Evolutionary conservation across 1,139 yeast genomes (phyloP), one percentile per base, ranked within the genome.

Genomic region (Blastobotrys elegans): DNA sequence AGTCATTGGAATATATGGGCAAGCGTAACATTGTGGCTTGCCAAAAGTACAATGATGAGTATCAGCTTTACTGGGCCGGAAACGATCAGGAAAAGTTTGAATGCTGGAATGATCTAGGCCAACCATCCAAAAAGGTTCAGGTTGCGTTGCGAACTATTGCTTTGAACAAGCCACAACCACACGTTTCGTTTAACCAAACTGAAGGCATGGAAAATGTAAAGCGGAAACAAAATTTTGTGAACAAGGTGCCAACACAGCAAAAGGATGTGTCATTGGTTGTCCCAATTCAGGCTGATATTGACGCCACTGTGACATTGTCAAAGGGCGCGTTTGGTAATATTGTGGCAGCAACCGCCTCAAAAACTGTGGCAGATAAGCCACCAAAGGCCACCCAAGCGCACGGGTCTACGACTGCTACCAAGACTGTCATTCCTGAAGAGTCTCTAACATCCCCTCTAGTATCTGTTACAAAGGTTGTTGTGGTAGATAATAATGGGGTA

Each of bases 1-100:
- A 43, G 30, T 18, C 14, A 4, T 22, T 43, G 22, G 41, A 26
- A 10, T 36, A 18, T 16, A 17, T 24, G 18, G 41, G 41, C n/a
- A 30, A 26, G 13, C 4, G 17, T 2, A 18, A 29, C 18, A 30
- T 16, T 18, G 35, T 43, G 26, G 46, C 37, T 7, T 43, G 46
- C 17, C n/a, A n/a, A 11, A 36, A 43, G 36, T 31, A 36, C 36
- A 13, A 29, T 20, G 5, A 43, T n/a, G 46, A 36, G 17, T 43
- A 29, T 17, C 46, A 43, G 30, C 21, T 43, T 29, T 41, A 41
- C 18, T 41, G 36, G 36, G 21, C n/a, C n/a, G 4, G 7, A 17
- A 17, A 40, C 11, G 14, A 10, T 20, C 11, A 18, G 4, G 14
- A 34, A 16, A 18, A 16, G 18, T n/a, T n/a, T n/a, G n/a, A n/a